Evolutionary conservation across 345 rosid genomes (phyloP), one percentile per base, ranked within the genome.

Genomic region (Salix suchowensis): DNA sequence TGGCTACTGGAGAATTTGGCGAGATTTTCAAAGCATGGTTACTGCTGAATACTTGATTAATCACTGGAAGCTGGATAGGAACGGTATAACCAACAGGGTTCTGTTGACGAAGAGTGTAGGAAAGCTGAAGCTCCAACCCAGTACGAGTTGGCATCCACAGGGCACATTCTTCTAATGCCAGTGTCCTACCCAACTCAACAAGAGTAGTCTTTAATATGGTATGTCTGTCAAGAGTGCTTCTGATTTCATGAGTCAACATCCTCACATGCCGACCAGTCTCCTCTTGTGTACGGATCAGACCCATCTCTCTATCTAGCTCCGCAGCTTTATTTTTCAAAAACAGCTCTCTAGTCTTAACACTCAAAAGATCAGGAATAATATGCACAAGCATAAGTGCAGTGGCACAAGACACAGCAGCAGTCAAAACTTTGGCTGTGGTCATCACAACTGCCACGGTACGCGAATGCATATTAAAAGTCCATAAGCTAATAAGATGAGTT

Each of bases 81-180:
- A 96, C 99, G 1, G 97, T 94, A 82, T 88, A 92, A 71, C 88
- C 97, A 23, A 96, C 91, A 0, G 97, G 97, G 86, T 96, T 95
- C 80, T 94, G 98, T 78, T 92, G 99, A 71, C 87, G 93, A 80
- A 96, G 91, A 12, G 99, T 91, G 76, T 92, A 92, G 16, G 98
- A 90, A 13, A 96, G 99, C 74, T 92, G 99, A 65, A 96, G 87
- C 86, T 96, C 99, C 77, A 94, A 84, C 23, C 99, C 99, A 48
- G 94, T 92, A 37, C 96, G 91, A 8, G 98, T 96, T 36, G 99
- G 99, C 99, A 96, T 96, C 99, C 99, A 96, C 85, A 94, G 81
- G 15, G 98, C 97, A 81, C 99, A 96, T 80, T 96, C 99, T 81
- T 96, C 98, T 82, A 96, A 74, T 28, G 82, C 94, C 81, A 96